phyloP scores from a whole-genome alignment of 1,139 yeast genomes.

The Tardiomyces depauwii region DNA sequence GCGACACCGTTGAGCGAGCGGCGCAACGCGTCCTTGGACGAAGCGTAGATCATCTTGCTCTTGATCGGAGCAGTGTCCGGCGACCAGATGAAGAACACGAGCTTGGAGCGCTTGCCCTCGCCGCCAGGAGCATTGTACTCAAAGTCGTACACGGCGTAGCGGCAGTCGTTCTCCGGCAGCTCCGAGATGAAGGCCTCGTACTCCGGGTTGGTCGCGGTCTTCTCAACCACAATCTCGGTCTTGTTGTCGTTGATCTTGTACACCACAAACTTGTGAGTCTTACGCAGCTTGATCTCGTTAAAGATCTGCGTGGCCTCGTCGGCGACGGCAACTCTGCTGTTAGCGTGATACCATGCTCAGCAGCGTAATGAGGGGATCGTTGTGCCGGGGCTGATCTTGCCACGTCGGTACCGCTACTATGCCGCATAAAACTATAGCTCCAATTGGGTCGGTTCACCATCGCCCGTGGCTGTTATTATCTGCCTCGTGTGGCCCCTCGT shows the following conservation, averaged over 20 bases:
- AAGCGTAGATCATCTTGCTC: conserved; percentile 94
- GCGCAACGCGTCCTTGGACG: conserved; percentile 95
- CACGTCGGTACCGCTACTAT: too few relatives aligned
- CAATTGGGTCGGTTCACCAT: too few relatives aligned
- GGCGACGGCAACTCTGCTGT: conserved; percentile 62
- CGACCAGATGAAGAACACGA: conserved; percentile 91
- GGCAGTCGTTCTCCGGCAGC: conserved; percentile 92
- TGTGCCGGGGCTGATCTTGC: too few relatives aligned
- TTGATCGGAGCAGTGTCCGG: conserved; percentile 93
- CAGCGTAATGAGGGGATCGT: too few relatives aligned
- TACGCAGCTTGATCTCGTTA: conserved; percentile 93
- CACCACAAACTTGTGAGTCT: conserved; percentile 69
- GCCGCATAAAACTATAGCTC: too few relatives aligned
- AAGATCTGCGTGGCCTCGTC: conserved; percentile 89
- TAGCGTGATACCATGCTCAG: too few relatives aligned
- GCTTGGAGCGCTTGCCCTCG: conserved; percentile 92
- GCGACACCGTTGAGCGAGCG: conserved; percentile 94
- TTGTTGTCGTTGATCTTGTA: conserved; percentile 71
- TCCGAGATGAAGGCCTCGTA: conserved; percentile 79
- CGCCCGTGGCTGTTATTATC: too few relatives aligned
- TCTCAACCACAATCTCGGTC: conserved; percentile 84
- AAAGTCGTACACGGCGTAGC: conserved; percentile 93
- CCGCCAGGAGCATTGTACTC: conserved; percentile 84
- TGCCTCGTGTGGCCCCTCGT: too few relatives aligned
- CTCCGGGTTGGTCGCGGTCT: conserved; percentile 60